Conservation (phyloP, 352 stramenopile species). For the Hyphochytrium catenoides region DNA sequence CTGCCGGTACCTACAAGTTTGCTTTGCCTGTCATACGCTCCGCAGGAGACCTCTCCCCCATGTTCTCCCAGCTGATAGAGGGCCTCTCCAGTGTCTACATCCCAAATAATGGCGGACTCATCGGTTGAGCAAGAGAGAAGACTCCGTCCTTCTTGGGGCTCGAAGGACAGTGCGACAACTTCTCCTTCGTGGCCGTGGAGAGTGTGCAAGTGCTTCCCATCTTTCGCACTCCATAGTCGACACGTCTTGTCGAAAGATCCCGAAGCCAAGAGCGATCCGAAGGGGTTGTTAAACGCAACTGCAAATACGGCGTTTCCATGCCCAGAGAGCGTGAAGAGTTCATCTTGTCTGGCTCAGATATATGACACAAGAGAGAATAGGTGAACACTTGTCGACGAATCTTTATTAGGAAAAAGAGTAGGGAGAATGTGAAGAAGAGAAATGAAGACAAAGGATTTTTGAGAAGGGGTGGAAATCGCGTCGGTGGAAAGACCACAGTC, state of each 20-base stretch:
- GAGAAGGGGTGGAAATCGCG: too few species aligned
- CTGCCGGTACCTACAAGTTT: constrained; percentile 12
- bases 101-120: constrained; percentile 32
- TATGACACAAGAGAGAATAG: too few species aligned
- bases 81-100: constrained; percentile 20
- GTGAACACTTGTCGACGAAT: too few species aligned
- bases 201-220: constrained; percentile 12
- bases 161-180: constrained; percentile 23
- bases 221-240: constrained; percentile 28
- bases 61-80: constrained; percentile 22
- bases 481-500: too few species aligned
- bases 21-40: constrained; percentile 21
- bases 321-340: constrained; percentile 19
- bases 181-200: constrained; percentile 28
- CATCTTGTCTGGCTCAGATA: too few species aligned
- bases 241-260: constrained; percentile 54
- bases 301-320: constrained; percentile 39
- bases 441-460: too few species aligned
- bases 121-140: constrained; percentile 46
- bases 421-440: too few species aligned
- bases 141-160: constrained; percentile 13
- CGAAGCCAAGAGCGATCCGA: constrained; percentile 22
- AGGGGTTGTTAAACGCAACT: constrained; percentile 26
- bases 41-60: constrained; percentile 30
- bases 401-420: too few species aligned